phyloP scores from a whole-genome alignment of 768 basidiomycete genomes.

The Cystobasidium tubakii region DNA sequence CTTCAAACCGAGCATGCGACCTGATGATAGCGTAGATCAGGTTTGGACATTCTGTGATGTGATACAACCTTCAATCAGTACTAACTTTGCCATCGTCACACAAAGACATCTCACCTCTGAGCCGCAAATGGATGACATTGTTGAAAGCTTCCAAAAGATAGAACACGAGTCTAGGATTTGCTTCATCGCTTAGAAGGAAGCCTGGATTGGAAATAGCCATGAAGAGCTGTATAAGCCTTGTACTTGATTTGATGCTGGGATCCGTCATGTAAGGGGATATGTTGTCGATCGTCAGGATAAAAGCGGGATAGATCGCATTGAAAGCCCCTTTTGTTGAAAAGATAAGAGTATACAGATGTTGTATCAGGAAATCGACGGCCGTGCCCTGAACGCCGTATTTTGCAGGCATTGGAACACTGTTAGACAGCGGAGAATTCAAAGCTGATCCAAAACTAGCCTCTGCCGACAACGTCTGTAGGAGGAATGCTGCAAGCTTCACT shows the following conservation, averaged over 20 bases:
- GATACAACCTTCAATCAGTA: not conserved
- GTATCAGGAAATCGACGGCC: slow-evolving; percentile 75
- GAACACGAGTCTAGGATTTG: slow-evolving; percentile 84
- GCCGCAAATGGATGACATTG: slow-evolving; percentile 67
- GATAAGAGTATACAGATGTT: slow-evolving; percentile 80
- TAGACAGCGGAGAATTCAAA: slow-evolving; percentile 19
- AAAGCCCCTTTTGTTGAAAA: slow-evolving; percentile 73
- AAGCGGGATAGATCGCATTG: slow-evolving; percentile 80
- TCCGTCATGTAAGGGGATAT: slow-evolving; percentile 77
- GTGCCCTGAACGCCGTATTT: slow-evolving; percentile 48
- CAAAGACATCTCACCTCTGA: slow-evolving; percentile 52
- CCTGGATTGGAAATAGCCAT: slow-evolving; percentile 81
- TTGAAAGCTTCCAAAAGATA: slow-evolving; percentile 80
- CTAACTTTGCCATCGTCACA: too few relatives aligned
- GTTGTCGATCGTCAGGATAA: slow-evolving; percentile 84
- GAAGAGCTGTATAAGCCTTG: slow-evolving; percentile 79
- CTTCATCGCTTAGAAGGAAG: slow-evolving; percentile 87
- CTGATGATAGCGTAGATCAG: slow-evolving; percentile 78
- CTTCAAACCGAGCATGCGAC: slow-evolving; percentile 76
- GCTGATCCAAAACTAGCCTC: slow-evolving; percentile 66
- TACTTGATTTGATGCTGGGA: slow-evolving; percentile 71
- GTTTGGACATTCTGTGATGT: slow-evolving; percentile 68
- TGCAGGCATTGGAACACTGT: not conserved
- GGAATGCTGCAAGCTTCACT: slow-evolving; percentile 80
- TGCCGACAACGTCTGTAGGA: slow-evolving; percentile 82